A percentile compares a stretch with the other conserved stretches of the same genome.
phyloP scores from a whole-genome alignment of 305 asterid genomes.

The Ilex paraguariensis region DNA sequence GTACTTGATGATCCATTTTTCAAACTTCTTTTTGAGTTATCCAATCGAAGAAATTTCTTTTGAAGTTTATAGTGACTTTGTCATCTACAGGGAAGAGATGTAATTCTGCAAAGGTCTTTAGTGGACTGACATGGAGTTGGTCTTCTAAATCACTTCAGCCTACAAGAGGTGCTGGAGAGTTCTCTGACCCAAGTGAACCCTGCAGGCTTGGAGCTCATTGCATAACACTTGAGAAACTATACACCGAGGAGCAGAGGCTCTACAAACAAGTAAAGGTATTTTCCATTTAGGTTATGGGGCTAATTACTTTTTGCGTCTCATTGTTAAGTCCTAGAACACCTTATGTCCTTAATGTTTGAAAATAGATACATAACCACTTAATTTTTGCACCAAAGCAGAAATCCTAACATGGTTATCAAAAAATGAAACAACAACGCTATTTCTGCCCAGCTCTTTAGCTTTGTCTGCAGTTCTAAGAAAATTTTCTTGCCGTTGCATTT shows the following conservation, averaged over 20 bases:
- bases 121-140: slow-evolving; percentile 73
- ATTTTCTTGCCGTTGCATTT: no score
- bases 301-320: no score
- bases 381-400: no score
- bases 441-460: no score
- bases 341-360: no score
- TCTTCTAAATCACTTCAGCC: slow-evolving; percentile 54
- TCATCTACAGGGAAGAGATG: slow-evolving; percentile 57
- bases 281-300: slow-evolving; percentile 6
- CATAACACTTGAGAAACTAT: slow-evolving; percentile 60
- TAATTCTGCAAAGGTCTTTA: slow-evolving; percentile 63
- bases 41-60: neutral
- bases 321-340: no score
- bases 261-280: slow-evolving; percentile 75
- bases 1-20: no score
- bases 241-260: slow-evolving; percentile 67
- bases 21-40: no score
- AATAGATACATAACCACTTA: no score
- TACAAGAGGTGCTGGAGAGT: slow-evolving; percentile 31
- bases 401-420: no score
- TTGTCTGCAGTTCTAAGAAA: no score
- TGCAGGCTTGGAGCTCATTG: slow-evolving; percentile 85
- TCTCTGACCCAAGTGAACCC: slow-evolving; percentile 44
- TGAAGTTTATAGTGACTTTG: slow-evolving; percentile 6
- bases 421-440: no score